Base-by-base conservation (phyloP, 192 early-diverging fungal genomes). In the Dimargaris verticillata region DNA sequence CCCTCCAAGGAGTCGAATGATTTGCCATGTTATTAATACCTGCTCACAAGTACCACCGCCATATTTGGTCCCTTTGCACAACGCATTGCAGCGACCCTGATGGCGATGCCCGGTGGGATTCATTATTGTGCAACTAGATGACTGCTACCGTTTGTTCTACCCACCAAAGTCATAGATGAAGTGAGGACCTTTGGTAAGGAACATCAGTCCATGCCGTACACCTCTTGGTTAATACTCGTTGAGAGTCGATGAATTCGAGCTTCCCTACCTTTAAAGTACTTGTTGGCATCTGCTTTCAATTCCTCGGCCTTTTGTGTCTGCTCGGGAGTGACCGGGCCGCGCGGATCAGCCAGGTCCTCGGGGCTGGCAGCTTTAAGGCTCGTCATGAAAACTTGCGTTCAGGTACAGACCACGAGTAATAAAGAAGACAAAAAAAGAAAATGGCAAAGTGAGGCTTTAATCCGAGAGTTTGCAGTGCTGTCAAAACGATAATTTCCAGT, bases 201-300 rank as follows among this genome's bases (percentile, higher is more conserved):
- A 5, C 47, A 48, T 11, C 47, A 48, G 15, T 11, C 20, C 47
- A 22, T 20, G 18, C 47, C 18, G 47, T 20, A 3, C 2, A 48
- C 11, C 47, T 11, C 11, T 2, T 4, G 20, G 15, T 4, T 12
- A 22, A 5, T 22, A 11, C 20, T 48, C 15, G 47, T 20, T 48
- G 20, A 48, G 2, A 48, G 15, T 17, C 2, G 18, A 48, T 48
- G 47, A 22, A 22, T 12, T 48, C 20, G 47, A 22, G 20, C 47
- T 48, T 2, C 15, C 47, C 18, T 48, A 52, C 51, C 51, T 59
- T 59, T 59, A 38, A 59, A 59, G 25, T 43, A 59, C 17, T 14
- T 38, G 25, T 59, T 59, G 57, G 57, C 57, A 6, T 59, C 57
- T 17, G 33, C 43, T 33, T 59, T 59, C 17, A 59, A 33, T 44